Base-by-base conservation (phyloP, 441 rosid genomes). In the Brassica hybrid region DNA sequence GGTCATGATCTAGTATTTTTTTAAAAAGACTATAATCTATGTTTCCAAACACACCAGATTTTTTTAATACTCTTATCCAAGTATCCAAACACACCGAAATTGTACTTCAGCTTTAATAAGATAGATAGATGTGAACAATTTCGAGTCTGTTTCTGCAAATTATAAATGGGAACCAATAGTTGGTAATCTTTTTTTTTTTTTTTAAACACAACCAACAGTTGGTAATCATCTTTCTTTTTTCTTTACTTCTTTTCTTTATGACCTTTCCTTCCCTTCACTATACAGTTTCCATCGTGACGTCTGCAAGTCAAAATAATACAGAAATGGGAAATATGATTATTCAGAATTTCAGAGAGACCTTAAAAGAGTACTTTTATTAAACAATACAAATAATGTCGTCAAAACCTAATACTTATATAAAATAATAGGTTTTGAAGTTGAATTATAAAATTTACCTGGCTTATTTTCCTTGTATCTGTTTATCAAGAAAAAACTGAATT, bases 241-340 rank as follows among this genome's bases (percentile, higher is more conserved):
- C 10, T n/a, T 13, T 62, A 32, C 36, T 32, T 43, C 52, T 36
- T 18, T 41, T 21, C 17, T 32, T 25, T 67, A 21, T 62, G 61
- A 71, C 60, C 66, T 54, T 61, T 12, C 16, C 60, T 43, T 70
- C n/a, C 21, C 65, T 38, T 64, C 52, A 64, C 38, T 62, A 27
- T 34, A 38, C 60, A 13, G 58, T 56, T 72, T 78, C 69, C 54
- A 10, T 63, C n/a, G 13, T 30, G 61, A 43, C 67, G 62, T 57
- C 60, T 66, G 21, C 56, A 66, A 71, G 63, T 77, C 72, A 77
- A 71, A 71, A 14, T 32, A 66, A 43, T 77, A 72, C 76, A 10
- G 4, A 65, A 52, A 36, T 5, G 9, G 11, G 7, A 38, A 75
- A 32, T 0, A 16, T 0, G 11, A 67, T 66, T 41, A 66, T 16